Percentiles rank a stretch among this genome's conserved stretches.
These are phyloP conservation scores for Smallanthus sonchifolius DNA, from an alignment of 129 eudicot genomes.

Conservation along the genomic window DNA sequence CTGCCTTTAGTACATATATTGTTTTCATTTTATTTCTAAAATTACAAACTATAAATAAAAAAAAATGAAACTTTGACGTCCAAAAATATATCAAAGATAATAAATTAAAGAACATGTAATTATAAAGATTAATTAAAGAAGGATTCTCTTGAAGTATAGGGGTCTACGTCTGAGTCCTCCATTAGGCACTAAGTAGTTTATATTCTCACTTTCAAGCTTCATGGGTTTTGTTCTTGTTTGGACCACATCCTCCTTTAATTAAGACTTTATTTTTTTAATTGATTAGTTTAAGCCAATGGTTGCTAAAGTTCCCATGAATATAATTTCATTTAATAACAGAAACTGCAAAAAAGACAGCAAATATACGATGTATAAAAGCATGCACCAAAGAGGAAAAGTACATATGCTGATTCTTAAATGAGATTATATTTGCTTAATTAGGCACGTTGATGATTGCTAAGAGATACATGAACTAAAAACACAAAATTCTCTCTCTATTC, in stretches of 20 bases:
- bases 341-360: constrained; percentile 3
- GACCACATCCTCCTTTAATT: constrained; percentile 26
- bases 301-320: constrained; percentile 15
- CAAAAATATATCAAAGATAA: not conserved
- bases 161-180: constrained; percentile 20
- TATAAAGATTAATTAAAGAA: not conserved
- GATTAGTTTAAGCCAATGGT: constrained; percentile 14
- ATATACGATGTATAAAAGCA: constrained; percentile 5
- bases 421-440: constrained; percentile 14
- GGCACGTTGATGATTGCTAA: constrained; percentile 12
- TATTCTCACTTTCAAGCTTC: constrained; percentile 21
- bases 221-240: constrained; percentile 25
- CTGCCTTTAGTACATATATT: not conserved
- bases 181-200: constrained; percentile 19
- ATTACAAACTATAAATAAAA: not conserved
- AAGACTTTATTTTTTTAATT: not conserved
- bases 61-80: not conserved
- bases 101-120: not conserved
- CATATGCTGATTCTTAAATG: constrained; percentile 14
- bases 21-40: not conserved
- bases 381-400: constrained; percentile 23
- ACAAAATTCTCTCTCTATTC: not conserved
- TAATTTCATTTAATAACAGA: not conserved
- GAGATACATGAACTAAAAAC: not conserved
- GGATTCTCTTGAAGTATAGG: constrained; percentile 21